Evolutionary conservation across 1,284 basidiomycete species (phyloP).

Genomic region (Ganoderma lingzhi): DNA sequence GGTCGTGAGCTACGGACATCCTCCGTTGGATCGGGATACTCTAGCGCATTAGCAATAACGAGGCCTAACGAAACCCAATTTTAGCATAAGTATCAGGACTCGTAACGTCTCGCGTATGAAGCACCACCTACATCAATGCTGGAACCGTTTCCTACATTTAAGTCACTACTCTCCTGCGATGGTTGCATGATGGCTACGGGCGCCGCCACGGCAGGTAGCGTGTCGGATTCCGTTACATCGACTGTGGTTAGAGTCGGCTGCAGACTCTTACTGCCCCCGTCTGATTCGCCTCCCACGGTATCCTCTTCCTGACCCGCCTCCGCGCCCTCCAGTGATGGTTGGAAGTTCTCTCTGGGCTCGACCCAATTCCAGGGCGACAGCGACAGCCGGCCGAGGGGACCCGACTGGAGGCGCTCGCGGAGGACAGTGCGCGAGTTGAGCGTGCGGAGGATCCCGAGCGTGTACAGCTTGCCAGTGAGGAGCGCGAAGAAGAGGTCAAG

Average conservation of each 20-base stretch:
- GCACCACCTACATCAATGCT: neutral
- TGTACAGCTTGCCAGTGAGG: constrained; percentile 59
- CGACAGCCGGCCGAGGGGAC: constrained; percentile 49
- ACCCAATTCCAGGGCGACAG: constrained; percentile 44
- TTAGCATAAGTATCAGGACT: neutral
- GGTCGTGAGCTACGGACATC: neutral
- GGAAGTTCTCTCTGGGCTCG: constrained; percentile 12
- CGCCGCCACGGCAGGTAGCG: neutral
- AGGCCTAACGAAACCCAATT: neutral
- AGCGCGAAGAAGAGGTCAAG: constrained; percentile 57
- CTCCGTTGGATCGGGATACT: neutral
- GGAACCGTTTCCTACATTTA: neutral
- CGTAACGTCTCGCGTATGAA: neutral
- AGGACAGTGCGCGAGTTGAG: constrained; percentile 53
- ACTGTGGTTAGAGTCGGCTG: neutral
- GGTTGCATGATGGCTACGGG: neutral
- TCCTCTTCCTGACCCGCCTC: neutral
- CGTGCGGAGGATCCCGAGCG: constrained; percentile 54
- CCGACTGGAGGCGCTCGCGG: constrained; percentile 49
- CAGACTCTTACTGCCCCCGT: neutral
- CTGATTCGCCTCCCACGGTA: neutral
- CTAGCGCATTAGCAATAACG: neutral
- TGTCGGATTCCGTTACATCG: neutral
- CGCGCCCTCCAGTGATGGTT: neutral
- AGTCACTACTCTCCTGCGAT: neutral